Percentiles rank a stretch among this genome's conserved stretches.
These are phyloP conservation scores for Lichtheimia ramosa DNA, from an alignment of 371 early-diverging fungal species.

Conservation along the genomic window DNA sequence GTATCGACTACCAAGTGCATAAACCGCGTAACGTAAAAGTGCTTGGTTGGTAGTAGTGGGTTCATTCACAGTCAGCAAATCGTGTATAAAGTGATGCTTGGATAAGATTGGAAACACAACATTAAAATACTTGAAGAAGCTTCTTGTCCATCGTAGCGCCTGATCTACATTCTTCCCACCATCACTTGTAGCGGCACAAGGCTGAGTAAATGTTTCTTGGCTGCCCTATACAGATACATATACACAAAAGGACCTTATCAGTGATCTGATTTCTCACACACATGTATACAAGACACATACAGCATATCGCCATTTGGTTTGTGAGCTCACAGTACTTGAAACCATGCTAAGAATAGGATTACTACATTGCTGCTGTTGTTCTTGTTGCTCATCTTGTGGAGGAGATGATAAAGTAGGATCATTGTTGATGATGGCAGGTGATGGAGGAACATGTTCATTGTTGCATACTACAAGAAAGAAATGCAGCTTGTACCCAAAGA, in stretches of 20 bases:
- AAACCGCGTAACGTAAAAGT: conserved; percentile 34
- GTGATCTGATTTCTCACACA: conserved; percentile 16
- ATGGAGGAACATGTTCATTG: background rate
- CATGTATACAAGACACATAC: conserved; percentile 24
- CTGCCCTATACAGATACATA: conserved; percentile 39
- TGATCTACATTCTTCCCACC: conserved; percentile 6
- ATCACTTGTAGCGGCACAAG: background rate
- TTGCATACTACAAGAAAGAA: background rate
- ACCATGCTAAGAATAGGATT: background rate
- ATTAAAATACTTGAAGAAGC: conserved; percentile 41
- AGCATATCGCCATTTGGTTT: conserved; percentile 15
- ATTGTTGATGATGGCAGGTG: background rate
- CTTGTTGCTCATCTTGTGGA: background rate
- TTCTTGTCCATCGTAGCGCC: conserved; percentile 22
- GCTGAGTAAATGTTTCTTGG: conserved; percentile 20
- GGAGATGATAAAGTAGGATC: conserved; percentile 1
- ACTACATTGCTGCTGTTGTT: conserved; percentile 2
- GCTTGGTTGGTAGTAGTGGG: too few species aligned
- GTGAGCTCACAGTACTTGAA: background rate
- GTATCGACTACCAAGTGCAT: conserved; percentile 31
- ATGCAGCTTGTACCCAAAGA: background rate
- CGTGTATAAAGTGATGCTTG: conserved; percentile 27
- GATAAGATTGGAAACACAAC: conserved; percentile 42
- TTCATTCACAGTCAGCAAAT: too few species aligned
- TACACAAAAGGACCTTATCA: conserved; percentile 45